Conservation (phyloP, 176 grass and related monocot species). For the Phyllostachys edulis region DNA sequence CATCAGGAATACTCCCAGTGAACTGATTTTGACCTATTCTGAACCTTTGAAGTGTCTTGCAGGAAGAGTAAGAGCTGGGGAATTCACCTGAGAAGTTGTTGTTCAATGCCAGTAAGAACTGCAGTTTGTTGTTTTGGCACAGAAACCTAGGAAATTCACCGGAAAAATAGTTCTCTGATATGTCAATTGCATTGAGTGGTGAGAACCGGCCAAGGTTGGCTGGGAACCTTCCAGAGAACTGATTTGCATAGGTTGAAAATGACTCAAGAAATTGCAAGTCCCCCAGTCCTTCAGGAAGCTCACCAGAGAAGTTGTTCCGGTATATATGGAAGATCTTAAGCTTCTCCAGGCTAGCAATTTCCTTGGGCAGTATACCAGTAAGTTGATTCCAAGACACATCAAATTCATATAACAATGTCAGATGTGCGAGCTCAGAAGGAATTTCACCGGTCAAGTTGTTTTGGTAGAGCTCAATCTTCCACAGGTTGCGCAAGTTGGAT, state of each 20-base stretch:
- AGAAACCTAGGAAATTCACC: constrained; percentile 88
- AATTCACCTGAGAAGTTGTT: constrained; percentile 93
- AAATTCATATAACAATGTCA: constrained; percentile 77
- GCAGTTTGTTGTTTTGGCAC: constrained; percentile 70
- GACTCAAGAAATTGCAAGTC: constrained; percentile 71
- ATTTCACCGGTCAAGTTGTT: constrained; percentile 94
- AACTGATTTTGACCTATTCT: constrained; percentile 86
- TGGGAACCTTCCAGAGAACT: constrained; percentile 77
- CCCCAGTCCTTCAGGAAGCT: constrained; percentile 71
- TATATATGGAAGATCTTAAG: constrained; percentile 84
- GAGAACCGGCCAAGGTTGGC: constrained; percentile 65
- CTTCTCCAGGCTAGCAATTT: constrained; percentile 63
- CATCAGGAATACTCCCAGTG: constrained; percentile 53
- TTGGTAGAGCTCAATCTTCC: constrained; percentile 96
- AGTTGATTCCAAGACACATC: constrained; percentile 90
- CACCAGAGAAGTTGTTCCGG: constrained; percentile 75
- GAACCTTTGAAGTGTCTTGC: constrained; percentile 87
- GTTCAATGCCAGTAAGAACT: constrained; percentile 76
- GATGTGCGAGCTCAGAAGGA: constrained; percentile 61
- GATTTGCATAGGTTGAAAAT: constrained; percentile 87
- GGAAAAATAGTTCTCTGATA: constrained; percentile 88
- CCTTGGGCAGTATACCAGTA: constrained; percentile 55
- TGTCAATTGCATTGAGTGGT: constrained; percentile 79
- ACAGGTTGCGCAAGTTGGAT: constrained; percentile 67
- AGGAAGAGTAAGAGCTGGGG: constrained; percentile 66